A percentile compares a stretch with the other conserved stretches of the same genome.
phyloP scores from a whole-genome alignment of 306 rosid genomes.

The Canavalia ensiformis region DNA sequence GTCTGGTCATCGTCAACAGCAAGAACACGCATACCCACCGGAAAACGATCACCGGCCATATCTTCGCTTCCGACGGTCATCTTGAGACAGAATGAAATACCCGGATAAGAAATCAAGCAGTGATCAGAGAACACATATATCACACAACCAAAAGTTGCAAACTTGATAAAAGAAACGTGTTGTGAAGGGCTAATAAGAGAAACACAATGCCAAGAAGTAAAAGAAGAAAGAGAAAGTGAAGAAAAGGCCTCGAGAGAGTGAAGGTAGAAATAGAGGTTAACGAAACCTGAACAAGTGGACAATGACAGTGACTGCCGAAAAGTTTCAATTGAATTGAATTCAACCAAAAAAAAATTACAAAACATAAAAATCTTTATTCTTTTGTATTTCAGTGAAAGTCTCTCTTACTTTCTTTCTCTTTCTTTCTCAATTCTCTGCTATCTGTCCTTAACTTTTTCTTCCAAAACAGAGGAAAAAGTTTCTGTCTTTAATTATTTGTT shows the following conservation, averaged over 20 bases:
- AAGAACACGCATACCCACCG: slow-evolving; percentile 89
- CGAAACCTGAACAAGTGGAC: not conserved
- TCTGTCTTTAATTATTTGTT: slow-evolving; percentile 1
- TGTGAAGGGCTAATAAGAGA: not conserved
- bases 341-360: not conserved
- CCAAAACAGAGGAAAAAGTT: slow-evolving; percentile 6
- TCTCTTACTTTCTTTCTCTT: not conserved
- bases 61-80: slow-evolving; percentile 57
- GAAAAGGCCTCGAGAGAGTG: not conserved
- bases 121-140: slow-evolving; percentile 27
- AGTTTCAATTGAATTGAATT: not conserved
- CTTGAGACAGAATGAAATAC: slow-evolving; percentile 31
- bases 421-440: not conserved
- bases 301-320: slow-evolving; percentile 1
- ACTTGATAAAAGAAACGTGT: not conserved
- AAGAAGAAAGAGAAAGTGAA: not conserved
- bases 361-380: slow-evolving; percentile 28
- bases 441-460: slow-evolving; percentile 11
- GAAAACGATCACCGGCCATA: slow-evolving; percentile 58
- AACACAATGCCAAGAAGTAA: not conserved
- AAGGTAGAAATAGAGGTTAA: not conserved
- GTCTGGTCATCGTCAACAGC: slow-evolving; percentile 83
- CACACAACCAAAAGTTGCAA: slow-evolving; percentile 40
- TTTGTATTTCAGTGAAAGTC: slow-evolving; percentile 11
- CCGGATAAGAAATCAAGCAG: slow-evolving; percentile 37